A percentile compares a stretch with the other conserved stretches of the same genome.
Conservation (phyloP, 1,139 yeast species). For the Kluyveromyces marxianus region DNA sequence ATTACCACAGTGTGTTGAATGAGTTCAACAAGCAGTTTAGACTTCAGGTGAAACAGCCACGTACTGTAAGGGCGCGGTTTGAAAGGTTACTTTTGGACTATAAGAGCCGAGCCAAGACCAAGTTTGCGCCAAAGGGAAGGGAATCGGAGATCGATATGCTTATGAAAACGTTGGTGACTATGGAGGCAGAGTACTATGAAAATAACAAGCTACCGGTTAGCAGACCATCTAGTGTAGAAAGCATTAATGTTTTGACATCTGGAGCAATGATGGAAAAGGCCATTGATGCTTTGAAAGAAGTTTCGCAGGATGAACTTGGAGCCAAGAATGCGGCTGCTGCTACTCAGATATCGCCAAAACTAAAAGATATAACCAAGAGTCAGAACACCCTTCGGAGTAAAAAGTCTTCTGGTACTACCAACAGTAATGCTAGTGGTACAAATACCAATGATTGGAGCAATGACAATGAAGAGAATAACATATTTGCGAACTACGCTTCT, state of each 20-base stretch:
- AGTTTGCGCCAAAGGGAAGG: neutral
- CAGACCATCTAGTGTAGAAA: neutral
- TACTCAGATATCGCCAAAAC: neutral
- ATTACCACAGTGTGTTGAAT: constrained; percentile 3
- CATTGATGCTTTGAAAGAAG: constrained; percentile 1
- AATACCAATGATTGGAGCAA: too few relatives aligned
- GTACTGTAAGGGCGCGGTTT: constrained; percentile 4
- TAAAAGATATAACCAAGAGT: neutral
- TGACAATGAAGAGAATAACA: too few relatives aligned
- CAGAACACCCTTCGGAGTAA: neutral
- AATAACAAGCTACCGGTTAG: neutral
- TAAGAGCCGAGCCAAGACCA: neutral
- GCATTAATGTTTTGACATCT: neutral
- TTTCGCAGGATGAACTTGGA: neutral
- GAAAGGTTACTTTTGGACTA: constrained; percentile 4
- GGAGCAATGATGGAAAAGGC: constrained; percentile 3
- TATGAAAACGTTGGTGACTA: constrained; percentile 1
- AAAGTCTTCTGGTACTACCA: neutral
- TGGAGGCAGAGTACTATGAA: constrained; percentile 2
- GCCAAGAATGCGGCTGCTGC: neutral
- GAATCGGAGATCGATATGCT: constrained; percentile 4
- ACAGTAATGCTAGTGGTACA: too few relatives aligned
- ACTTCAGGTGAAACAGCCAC: constrained; percentile 4
- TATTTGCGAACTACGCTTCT: too few relatives aligned
- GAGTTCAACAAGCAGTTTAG: constrained; percentile 5